Conservation (phyloP, 306 rosid species). For the Mimosa bimucronata region DNA sequence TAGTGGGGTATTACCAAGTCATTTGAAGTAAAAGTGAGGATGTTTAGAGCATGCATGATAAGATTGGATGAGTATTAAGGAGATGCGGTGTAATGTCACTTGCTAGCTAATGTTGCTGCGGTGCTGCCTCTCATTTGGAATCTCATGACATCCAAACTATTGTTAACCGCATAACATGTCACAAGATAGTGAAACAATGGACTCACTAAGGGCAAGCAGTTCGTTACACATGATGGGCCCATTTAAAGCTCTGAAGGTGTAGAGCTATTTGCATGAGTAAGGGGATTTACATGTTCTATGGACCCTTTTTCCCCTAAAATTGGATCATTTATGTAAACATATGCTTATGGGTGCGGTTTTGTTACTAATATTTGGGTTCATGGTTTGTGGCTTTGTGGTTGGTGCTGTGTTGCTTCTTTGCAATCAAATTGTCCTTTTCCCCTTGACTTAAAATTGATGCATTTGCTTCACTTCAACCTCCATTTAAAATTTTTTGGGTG, state of each 20-base stretch:
- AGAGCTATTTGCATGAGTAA: background rate
- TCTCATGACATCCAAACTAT: too few relatives aligned
- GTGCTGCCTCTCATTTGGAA: too few relatives aligned
- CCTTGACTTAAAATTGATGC: too few relatives aligned
- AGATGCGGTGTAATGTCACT: too few relatives aligned
- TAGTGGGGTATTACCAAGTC: too few relatives aligned
- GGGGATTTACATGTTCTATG: background rate
- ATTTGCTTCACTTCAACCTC: background rate
- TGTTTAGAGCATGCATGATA: too few relatives aligned
- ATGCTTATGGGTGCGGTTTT: background rate
- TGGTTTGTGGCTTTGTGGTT: slow-evolving; percentile 8
- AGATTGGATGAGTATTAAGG: too few relatives aligned
- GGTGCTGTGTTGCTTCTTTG: background rate
- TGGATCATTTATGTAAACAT: background rate
- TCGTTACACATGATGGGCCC: background rate
- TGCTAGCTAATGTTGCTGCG: too few relatives aligned
- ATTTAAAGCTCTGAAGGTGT: background rate
- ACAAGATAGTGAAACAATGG: background rate
- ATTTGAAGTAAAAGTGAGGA: too few relatives aligned
- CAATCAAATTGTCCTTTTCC: background rate
- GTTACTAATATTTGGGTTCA: background rate
- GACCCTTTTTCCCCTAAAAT: background rate
- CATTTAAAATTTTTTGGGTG: background rate
- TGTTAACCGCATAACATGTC: background rate
- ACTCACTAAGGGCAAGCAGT: background rate